Percentiles rank a stretch among this genome's conserved stretches.
Conservation (phyloP, 768 basidiomycete genomes). For the Naganishia onofrii region DNA sequence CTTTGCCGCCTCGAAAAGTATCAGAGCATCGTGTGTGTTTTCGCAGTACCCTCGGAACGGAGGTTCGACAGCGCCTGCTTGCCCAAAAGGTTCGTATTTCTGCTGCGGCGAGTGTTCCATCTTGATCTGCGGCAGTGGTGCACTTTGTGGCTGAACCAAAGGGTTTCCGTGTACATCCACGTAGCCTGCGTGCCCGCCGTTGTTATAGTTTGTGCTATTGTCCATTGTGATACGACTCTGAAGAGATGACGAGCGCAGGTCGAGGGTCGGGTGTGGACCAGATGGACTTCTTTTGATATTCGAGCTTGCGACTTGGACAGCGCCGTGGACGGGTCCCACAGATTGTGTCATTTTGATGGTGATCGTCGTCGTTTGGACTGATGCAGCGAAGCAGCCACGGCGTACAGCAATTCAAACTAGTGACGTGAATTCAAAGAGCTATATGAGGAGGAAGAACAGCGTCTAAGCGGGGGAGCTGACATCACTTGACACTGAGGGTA, state of each 20-base stretch:
- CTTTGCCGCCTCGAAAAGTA: slow-evolving; percentile 90
- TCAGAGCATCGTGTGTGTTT: slow-evolving; percentile 89
- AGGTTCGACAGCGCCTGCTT: slow-evolving; percentile 58
- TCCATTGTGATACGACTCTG: too few species aligned
- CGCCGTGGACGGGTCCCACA: background rate
- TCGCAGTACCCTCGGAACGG: slow-evolving; percentile 95
- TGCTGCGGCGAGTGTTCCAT: background rate
- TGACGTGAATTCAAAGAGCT: background rate
- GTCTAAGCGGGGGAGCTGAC: background rate
- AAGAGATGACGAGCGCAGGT: background rate
- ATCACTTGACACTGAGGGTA: background rate
- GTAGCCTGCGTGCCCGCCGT: background rate
- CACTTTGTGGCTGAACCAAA: background rate
- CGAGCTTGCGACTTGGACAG: background rate
- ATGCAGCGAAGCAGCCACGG: background rate
- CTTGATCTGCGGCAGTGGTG: slow-evolving; percentile 3
- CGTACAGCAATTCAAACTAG: too few species aligned
- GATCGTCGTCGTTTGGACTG: background rate
- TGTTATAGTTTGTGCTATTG: background rate
- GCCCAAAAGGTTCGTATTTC: slow-evolving; percentile 13
- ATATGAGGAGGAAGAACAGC: background rate
- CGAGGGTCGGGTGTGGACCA: background rate
- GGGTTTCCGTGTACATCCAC: slow-evolving; percentile 12
- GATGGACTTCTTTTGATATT: background rate
- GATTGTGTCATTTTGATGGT: slow-evolving; percentile 5